Conservation (phyloP, 768 basidiomycete species). For the Tulasnella sp. region DNA sequence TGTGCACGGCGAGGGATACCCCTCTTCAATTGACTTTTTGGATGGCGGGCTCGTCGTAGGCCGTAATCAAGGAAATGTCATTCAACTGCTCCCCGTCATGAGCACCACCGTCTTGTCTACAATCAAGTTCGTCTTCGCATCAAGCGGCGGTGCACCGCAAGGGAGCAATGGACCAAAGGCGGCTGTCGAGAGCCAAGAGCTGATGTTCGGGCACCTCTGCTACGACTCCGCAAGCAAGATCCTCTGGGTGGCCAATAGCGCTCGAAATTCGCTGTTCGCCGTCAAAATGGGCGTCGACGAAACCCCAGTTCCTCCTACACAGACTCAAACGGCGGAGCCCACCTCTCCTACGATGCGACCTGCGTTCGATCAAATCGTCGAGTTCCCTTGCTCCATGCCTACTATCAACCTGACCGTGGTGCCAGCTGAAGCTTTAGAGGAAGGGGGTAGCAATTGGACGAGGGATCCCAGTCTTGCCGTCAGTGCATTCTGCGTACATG, state of each 20-base stretch:
- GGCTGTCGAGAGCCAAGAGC: slow-evolving; percentile 53
- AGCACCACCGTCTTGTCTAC: slow-evolving; percentile 66
- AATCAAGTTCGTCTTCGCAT: slow-evolving; percentile 45
- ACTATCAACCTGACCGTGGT: slow-evolving; percentile 86
- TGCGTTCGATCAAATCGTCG: slow-evolving; percentile 70
- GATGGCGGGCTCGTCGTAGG: slow-evolving; percentile 80
- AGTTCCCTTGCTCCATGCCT: slow-evolving; percentile 73
- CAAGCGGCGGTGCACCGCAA: slow-evolving; percentile 36
- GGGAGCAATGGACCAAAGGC: slow-evolving; percentile 14
- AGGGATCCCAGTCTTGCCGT: slow-evolving; percentile 40
- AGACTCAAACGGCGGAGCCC: slow-evolving; percentile 38
- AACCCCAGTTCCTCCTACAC: slow-evolving; percentile 38
- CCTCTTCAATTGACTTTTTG: slow-evolving; percentile 76
- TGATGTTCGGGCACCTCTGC: slow-evolving; percentile 77
- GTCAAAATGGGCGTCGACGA: slow-evolving; percentile 40
- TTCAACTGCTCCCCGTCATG: slow-evolving; percentile 71
- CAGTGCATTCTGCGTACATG: slow-evolving; percentile 82
- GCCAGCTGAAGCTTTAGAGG: slow-evolving; percentile 71
- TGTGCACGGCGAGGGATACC: slow-evolving; percentile 67
- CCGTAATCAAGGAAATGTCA: slow-evolving; percentile 71
- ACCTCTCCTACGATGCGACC: slow-evolving; percentile 37
- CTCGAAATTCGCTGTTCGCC: slow-evolving; percentile 74
- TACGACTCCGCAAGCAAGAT: slow-evolving; percentile 81
- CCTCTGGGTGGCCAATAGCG: slow-evolving; percentile 78
- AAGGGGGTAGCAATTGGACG: slow-evolving; percentile 16